Evolutionary conservation across 345 rosid species (phyloP).

Genomic region (Gossypioides kirkii): DNA sequence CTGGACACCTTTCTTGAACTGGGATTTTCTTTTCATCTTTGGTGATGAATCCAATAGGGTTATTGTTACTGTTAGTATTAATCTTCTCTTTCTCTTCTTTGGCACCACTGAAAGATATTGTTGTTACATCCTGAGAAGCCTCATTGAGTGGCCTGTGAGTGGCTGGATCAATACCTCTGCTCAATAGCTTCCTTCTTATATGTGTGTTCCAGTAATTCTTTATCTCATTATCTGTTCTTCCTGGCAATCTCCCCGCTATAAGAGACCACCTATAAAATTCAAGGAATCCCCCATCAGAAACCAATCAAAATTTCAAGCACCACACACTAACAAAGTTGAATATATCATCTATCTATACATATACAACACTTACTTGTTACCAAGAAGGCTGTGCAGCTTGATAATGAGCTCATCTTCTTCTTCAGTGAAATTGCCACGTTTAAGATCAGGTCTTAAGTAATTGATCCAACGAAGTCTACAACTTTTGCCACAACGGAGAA

Average conservation of each 20-base stretch:
- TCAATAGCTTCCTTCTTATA: slow-evolving; percentile 58
- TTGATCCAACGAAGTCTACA: slow-evolving; percentile 87
- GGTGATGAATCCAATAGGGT: slow-evolving; percentile 16
- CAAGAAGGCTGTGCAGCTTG: slow-evolving; percentile 71
- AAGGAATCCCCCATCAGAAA: background rate
- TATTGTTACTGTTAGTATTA: too few relatives aligned
- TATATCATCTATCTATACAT: background rate
- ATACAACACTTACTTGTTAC: slow-evolving; percentile 52
- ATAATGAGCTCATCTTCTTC: slow-evolving; percentile 80
- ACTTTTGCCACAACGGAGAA: slow-evolving; percentile 72
- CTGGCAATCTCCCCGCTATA: slow-evolving; percentile 67
- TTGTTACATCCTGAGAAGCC: slow-evolving; percentile 18
- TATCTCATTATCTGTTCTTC: slow-evolving; percentile 75
- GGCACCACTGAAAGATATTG: slow-evolving; percentile 32
- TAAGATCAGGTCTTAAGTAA: slow-evolving; percentile 71
- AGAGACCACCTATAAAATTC: slow-evolving; percentile 36
- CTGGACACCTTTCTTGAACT: slow-evolving; percentile 48
- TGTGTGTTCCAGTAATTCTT: slow-evolving; percentile 82
- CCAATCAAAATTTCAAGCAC: background rate
- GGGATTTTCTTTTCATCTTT: slow-evolving; percentile 29
- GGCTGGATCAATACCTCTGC: slow-evolving; percentile 62
- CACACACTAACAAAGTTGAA: background rate
- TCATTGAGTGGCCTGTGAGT: slow-evolving; percentile 54
- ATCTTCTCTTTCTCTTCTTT: slow-evolving; percentile 22
- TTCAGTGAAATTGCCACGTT: slow-evolving; percentile 71